Evolutionary conservation across 352 stramenopile genomes (phyloP).

Genomic region (Pythium plurisporium): DNA sequence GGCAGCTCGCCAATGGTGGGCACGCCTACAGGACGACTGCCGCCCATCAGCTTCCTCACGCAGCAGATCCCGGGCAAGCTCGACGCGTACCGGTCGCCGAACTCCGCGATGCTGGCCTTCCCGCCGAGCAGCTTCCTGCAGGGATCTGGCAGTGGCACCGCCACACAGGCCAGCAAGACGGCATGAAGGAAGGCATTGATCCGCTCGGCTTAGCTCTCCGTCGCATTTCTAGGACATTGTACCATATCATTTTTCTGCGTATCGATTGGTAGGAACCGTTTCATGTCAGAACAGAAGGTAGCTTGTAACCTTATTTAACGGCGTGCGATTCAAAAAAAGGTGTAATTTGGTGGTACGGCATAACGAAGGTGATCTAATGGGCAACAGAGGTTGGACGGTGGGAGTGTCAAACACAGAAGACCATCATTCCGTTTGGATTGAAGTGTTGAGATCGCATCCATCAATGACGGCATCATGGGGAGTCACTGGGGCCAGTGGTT

Average conservation of each 20-base stretch:
- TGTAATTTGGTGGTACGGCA: no score
- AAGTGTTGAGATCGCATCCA: no score
- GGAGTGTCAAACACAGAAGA: no score
- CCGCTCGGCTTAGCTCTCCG: not conserved
- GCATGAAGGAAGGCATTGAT: constrained; percentile 30
- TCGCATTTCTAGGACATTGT: constrained; percentile 9
- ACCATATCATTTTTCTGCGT: constrained; percentile 24
- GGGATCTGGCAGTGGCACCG: constrained; percentile 14
- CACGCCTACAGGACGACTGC: constrained; percentile 40
- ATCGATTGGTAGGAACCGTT: constrained; percentile 11
- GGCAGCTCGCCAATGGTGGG: constrained; percentile 12
- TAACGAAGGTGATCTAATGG: no score
- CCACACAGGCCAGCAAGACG: constrained; percentile 43
- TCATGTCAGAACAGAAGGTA: constrained; percentile 17
- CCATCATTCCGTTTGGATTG: no score
- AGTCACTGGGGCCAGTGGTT: no score
- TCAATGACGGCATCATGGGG: no score
- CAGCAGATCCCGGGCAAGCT: constrained; percentile 51
- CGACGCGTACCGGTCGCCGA: constrained; percentile 51
- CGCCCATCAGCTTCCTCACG: constrained; percentile 76
- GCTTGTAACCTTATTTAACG: constrained; percentile 29
- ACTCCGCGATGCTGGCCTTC: constrained; percentile 30
- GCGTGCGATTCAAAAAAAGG: constrained; percentile 3
- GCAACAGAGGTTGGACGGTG: no score
- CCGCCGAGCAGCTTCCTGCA: constrained; percentile 54